A percentile compares a stretch with the other conserved stretches of the same genome.
These are phyloP conservation scores for Exophiala bonariae DNA, from an alignment of 2,329 filamentous ascomycete species.

Conservation along the genomic window DNA sequence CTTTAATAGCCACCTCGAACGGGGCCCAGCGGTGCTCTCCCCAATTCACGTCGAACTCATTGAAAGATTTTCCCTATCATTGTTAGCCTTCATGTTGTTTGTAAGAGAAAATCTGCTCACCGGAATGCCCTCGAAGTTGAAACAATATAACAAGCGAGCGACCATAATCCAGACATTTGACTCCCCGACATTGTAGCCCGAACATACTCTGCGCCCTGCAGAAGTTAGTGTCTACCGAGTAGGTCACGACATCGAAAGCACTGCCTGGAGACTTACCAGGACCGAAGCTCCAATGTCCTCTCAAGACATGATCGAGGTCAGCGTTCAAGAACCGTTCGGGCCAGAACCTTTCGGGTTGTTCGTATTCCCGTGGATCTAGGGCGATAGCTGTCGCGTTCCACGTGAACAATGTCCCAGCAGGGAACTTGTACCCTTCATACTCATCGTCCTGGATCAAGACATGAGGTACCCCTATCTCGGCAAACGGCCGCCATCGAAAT, in stretches of 20 bases:
- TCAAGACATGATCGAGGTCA: conserved; percentile 28
- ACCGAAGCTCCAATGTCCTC: conserved; percentile 30
- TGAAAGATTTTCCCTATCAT: conserved; percentile 15
- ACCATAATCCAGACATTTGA: conserved; percentile 22
- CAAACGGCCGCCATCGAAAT: conserved; percentile 38
- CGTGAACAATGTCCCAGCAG: conserved; percentile 48
- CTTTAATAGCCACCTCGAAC: conserved; percentile 31
- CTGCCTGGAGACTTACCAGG: conserved; percentile 16
- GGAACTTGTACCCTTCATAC: conserved; percentile 50
- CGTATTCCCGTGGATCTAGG: conserved; percentile 35
- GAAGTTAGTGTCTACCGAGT: not conserved
- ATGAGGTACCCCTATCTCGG: conserved; percentile 39
- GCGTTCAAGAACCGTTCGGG: conserved; percentile 24
- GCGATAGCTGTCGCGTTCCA: conserved; percentile 48
- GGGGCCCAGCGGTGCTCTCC: conserved; percentile 27
- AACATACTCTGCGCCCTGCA: conserved; percentile 19
- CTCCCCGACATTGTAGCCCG: conserved; percentile 23
- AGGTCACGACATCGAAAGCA: no score
- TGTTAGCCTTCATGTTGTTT: not conserved
- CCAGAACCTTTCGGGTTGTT: conserved; percentile 25
- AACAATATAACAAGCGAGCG: conserved; percentile 21
- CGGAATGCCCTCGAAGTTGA: conserved; percentile 21
- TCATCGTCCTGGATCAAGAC: conserved; percentile 28
- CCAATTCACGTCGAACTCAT: conserved; percentile 16
- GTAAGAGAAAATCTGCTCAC: conserved; percentile 7